Evolutionary conservation across 2,329 filamentous ascomycete genomes (phyloP), one percentile per base, ranked within the genome.

Genomic region (Lecanicillium sp.): DNA sequence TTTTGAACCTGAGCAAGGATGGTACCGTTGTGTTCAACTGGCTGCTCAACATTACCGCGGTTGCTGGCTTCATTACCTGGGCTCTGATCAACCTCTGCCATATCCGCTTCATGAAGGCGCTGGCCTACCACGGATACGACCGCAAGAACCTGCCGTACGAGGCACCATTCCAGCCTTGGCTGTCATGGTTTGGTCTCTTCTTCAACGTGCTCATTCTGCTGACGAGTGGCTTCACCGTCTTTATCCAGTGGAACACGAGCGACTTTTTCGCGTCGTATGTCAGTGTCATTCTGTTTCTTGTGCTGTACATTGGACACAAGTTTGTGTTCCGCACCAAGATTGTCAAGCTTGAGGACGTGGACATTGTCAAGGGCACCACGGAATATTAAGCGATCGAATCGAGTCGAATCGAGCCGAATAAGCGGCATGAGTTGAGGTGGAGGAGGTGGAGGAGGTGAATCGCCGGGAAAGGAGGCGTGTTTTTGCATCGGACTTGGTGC

Each of bases 51-150:
- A 78, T 87, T 47, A 79, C 72, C 12, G 74, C 78, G 37, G 77
- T 82, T 6, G 79, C 78, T 4, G 81, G 79, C 5, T 79, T 86
- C 56, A 82, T 85, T 48, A 77, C 72, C 28, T 87, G 83, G 82
- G 69, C 74, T 6, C 76, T 76, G 53, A 84, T 84, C 57, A 73
- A 67, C 53, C 50, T 69, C 35, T 81, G 76, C 53, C 79, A 84
- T 56, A 61, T 85, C 40, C 71, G 71, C 9, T 84, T 85, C 60
- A 76, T 78, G 68, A 65, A 69, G n/a, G 75, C 71, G 8, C 65
- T 84, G 37, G 54, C 60, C 30, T 64, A 62, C 2, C 77, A 79
- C 44, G 67, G 69, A 40, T 72, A 85, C 18, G 62, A 71, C 18
- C 75, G 79, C 15, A 62, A 65, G 25, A 58, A 62, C 4, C 65